Evolutionary conservation across 352 stramenopile genomes (phyloP).

Genomic region (Phytopythium cucurbitacearum): DNA sequence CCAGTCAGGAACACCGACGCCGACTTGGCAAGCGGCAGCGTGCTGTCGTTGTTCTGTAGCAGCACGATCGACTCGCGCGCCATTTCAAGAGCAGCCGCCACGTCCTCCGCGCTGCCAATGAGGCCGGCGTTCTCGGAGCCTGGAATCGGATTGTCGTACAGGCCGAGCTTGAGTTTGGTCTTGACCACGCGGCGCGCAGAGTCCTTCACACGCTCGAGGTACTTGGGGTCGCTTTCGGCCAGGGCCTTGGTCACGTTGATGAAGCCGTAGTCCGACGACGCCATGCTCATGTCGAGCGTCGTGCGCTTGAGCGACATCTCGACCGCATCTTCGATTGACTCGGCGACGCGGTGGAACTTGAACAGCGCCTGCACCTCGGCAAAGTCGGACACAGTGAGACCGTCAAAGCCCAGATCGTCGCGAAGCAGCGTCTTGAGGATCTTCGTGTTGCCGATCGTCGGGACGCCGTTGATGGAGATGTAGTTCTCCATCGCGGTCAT

Average conservation of each 20-base stretch:
- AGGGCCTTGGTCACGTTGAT: conserved; percentile 50
- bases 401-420: conserved; percentile 71
- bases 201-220: conserved; percentile 39
- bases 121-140: conserved; percentile 29
- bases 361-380: conserved; percentile 86
- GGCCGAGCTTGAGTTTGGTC: conserved; percentile 56
- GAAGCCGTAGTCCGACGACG: conserved; percentile 39
- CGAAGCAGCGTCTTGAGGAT: conserved; percentile 77
- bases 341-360: conserved; percentile 46
- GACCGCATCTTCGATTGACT: conserved; percentile 38
- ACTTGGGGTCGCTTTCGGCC: conserved; percentile 23
- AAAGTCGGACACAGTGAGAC: conserved; percentile 88
- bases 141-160: conserved; percentile 65
- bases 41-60: conserved; percentile 64
- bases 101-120: conserved; percentile 44
- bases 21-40: conserved; percentile 37
- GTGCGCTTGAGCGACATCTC: conserved; percentile 63
- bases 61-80: conserved; percentile 75
- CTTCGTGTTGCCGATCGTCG: conserved; percentile 76
- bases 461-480: conserved; percentile 88
- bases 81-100: conserved; percentile 43
- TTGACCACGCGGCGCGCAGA: conserved; percentile 61
- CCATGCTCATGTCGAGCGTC: conserved; percentile 90
- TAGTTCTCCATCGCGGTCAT: conserved; percentile 92
- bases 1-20: conserved; percentile 55